Evolutionary conservation across 768 basidiomycete species (phyloP).

Genomic region (Hygrophoropsis aurantiaca): DNA sequence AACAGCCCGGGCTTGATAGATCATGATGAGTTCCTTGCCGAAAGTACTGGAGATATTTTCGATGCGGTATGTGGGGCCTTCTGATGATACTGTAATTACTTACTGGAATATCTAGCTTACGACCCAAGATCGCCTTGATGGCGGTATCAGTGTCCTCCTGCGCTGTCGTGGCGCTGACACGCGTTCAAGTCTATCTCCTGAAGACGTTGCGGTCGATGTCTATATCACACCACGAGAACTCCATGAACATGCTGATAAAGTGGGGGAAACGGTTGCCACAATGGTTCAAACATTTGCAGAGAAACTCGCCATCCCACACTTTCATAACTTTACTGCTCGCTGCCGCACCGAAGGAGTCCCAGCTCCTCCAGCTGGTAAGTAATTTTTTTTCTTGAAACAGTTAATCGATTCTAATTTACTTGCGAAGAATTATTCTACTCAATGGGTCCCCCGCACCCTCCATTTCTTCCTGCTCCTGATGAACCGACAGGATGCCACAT

Average conservation of each 20-base stretch:
- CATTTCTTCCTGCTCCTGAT: too few relatives aligned
- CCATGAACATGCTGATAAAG: not conserved
- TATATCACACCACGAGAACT: conserved; percentile 8
- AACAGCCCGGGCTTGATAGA: not conserved
- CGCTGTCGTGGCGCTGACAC: conserved; percentile 2
- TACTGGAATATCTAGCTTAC: conserved; percentile 1
- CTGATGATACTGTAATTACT: too few relatives aligned
- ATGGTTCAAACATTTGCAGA: conserved; percentile 11
- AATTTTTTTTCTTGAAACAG: too few relatives aligned
- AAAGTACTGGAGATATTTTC: conserved; percentile 5
- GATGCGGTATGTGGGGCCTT: conserved; percentile 8
- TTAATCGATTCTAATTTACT: too few relatives aligned
- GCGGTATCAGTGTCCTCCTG: conserved; percentile 7
- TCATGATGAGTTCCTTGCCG: not conserved
- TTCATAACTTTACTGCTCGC: conserved; percentile 1
- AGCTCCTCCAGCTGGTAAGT: not conserved
- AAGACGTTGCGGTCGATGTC: conserved; percentile 3
- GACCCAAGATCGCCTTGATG: conserved; percentile 10
- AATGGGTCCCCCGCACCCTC: too few relatives aligned
- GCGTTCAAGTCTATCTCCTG: not conserved
- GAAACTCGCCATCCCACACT: conserved; percentile 9
- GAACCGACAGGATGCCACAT: too few relatives aligned
- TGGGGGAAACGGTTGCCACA: conserved; percentile 3
- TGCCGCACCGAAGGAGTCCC: conserved; percentile 1
- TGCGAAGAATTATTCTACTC: too few relatives aligned